Base-by-base conservation (phyloP, 2,329 filamentous ascomycete genomes). In the Penicillium sp. region DNA sequence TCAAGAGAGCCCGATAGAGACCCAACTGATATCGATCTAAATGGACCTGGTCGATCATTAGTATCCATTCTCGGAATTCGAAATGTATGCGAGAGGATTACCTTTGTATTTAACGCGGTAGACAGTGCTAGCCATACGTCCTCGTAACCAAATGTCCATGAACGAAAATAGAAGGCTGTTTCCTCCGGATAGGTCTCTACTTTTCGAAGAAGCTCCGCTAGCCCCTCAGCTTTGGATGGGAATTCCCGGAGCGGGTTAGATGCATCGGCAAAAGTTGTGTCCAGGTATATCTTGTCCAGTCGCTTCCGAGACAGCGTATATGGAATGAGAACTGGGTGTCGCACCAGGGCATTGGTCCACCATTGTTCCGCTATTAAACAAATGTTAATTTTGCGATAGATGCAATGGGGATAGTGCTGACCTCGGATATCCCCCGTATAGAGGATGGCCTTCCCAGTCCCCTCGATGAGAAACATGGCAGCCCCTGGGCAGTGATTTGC, bases 71-170 rank as follows among this genome's bases (percentile, higher is more conserved):
- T 22, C 37, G 37, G 11, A 12, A 6, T 12, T 18, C 33, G 2
- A 11, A 14, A 11, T 37, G 15, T n/a, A 18, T 6, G 12, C n/a
- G 18, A 18, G 3, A 7, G 14, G 8, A 6, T 25, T 73, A 87
- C 87, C 67, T 80, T 82, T 3, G 87, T 87, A 6, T 83, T 75
- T 0, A 97, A 76, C 11, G 85, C 84, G 22, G 86, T 82, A 0
- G 91, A 87, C 0, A 97, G 75, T 0, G 90, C 88, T 55, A 92
- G 78, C 92, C 92, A 97, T 0, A 96, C 91, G 50, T 96, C 89
- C 69, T 97, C 92, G 60, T 97, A 96, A 0, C 89, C 90, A 68
- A 94, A 94, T 0, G 93, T 97, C 92, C 92, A 96, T 1, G 91
- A 85, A 54, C 92, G 85, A 44, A 97, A 82, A 70, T 96, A 89